Base-by-base conservation (phyloP, 1,284 basidiomycete genomes). In the Ceratobasidium sp. region DNA sequence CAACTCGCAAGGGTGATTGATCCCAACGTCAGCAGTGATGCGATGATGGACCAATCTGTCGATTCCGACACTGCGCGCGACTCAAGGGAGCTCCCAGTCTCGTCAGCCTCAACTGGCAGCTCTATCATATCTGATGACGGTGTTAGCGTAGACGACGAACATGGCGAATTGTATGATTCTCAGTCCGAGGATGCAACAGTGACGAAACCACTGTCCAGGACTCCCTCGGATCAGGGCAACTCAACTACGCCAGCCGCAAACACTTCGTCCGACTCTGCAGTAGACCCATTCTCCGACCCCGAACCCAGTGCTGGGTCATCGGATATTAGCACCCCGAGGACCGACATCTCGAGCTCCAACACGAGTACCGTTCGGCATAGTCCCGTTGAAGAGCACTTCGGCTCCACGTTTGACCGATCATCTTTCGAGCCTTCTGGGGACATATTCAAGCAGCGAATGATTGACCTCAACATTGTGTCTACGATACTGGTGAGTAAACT, bases 1-100 rank as follows among this genome's bases (percentile, higher is more conserved):
- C 91, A 93, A 74, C 87, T 98, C 3, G 94, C 95, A 0, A 90
- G 91, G 64, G 93, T 96, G 6, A 93, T 96, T 27, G 88, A 90
- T 0, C 86, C 90, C 65, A 87, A 87, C 38, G 88, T 89, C 30
- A 90, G 82, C 10, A 84, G 84, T 44, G 83, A 83, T 14, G 78
- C 4, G 81, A 82, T 74, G 59, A 78, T 62, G 73, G 71, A 76
- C 41, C 54, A 67, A 44, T 78, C 78, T 20, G 33, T 76, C 16
- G 70, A 59, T n/a, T 35, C 83, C 86, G 23, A 88, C 88, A 83
- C 55, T 3, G 66, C 75, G 23, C 60, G 46, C 33, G 74, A 79
- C 30, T 89, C 92, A 0, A 86, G 90, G 70, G 94, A 95, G 79
- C 88, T 96, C 71, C 94, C 94, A 0, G 88, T 96, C 20, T 88